Evolutionary conservation across 768 basidiomycete genomes (phyloP).

Genomic region (Serendipita vermifera): DNA sequence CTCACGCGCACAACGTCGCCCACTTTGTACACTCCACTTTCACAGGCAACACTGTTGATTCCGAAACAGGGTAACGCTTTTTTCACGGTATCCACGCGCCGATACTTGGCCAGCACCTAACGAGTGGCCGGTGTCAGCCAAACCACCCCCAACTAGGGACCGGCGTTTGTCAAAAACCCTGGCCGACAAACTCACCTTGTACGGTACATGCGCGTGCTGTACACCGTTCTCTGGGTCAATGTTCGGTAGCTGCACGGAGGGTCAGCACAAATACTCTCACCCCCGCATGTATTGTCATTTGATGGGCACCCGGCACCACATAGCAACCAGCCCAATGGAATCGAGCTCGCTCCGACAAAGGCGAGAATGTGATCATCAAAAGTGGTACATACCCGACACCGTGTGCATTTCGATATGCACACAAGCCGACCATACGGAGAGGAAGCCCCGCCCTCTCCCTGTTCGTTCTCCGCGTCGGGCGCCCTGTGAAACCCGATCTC

Average conservation of each 20-base stretch:
- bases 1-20: constrained; percentile 45
- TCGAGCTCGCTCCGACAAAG: no score
- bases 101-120: constrained; percentile 63
- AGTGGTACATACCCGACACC: constrained; percentile 48
- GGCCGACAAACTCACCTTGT: constrained; percentile 12
- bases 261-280: constrained; percentile 8
- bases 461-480: constrained; percentile 42
- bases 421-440: constrained; percentile 29
- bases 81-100: constrained; percentile 40
- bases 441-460: constrained; percentile 47
- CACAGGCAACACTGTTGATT: constrained; percentile 44
- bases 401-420: constrained; percentile 54
- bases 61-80: constrained; percentile 51
- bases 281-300: no score
- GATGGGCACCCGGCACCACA: no score
- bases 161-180: not conserved
- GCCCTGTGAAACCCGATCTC: constrained; percentile 40
- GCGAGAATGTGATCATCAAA: constrained; percentile 4
- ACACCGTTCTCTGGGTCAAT: constrained; percentile 50
- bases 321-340: not conserved
- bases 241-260: constrained; percentile 50
- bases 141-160: no score
- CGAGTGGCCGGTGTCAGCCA: constrained; percentile 10
- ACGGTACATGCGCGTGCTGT: constrained; percentile 60
- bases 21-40: constrained; percentile 40